Conservation (phyloP, 441 rosid genomes). For the Rhodomyrtus psidioides region DNA sequence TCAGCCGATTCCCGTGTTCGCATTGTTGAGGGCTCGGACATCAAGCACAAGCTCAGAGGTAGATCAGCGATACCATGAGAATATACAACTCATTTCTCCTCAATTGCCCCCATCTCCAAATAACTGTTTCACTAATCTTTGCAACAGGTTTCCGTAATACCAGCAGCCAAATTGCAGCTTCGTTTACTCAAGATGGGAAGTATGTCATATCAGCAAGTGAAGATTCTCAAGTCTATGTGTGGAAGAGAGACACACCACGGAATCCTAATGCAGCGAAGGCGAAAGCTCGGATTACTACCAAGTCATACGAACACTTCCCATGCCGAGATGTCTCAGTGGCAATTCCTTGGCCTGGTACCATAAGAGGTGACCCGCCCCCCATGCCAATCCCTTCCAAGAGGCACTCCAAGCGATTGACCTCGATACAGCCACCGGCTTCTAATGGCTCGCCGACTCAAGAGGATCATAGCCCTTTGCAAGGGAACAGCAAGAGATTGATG, state of each 20-base stretch:
- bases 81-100: neutral
- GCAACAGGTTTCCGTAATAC: conserved; percentile 70
- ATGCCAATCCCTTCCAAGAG: conserved; percentile 38
- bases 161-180: conserved; percentile 81
- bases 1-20: conserved; percentile 86
- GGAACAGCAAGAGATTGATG: conserved; percentile 26
- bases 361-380: conserved; percentile 62
- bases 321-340: conserved; percentile 86
- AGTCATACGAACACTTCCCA: conserved; percentile 54
- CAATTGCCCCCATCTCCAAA: neutral
- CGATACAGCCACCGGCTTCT: conserved; percentile 22
- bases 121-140: neutral
- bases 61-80: neutral
- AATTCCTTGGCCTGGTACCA: conserved; percentile 70
- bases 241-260: conserved; percentile 51
- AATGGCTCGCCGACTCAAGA: conserved; percentile 46
- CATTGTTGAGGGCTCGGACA: conserved; percentile 56
- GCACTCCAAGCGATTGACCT: conserved; percentile 31
- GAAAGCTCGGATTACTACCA: conserved; percentile 23
- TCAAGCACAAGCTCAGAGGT: conserved; percentile 75
- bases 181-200: conserved; percentile 65
- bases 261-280: conserved; percentile 26
- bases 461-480: conserved; percentile 12
- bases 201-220: conserved; percentile 71
- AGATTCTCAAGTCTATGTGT: conserved; percentile 71